Base-by-base conservation (phyloP, 1,139 yeast species). In the Taphrina wiesneri region DNA sequence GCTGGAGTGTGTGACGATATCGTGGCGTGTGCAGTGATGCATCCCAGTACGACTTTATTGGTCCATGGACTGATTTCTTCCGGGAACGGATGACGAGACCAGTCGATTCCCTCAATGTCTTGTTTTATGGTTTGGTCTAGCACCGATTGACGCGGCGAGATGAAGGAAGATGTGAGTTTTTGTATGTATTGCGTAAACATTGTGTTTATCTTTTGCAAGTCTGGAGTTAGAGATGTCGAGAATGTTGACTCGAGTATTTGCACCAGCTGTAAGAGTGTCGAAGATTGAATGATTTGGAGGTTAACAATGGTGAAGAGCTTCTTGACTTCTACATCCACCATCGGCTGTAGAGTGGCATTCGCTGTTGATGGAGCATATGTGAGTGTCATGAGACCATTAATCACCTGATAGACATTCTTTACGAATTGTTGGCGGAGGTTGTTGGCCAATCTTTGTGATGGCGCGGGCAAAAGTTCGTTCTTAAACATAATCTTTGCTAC, bases 1-100 rank as follows among this genome's bases (percentile, higher is more conserved):
- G 77, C 78, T 0, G 82, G 80, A 0, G 86, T 82, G 17, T 83
- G 79, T 49, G 79, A 79, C 39, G 78, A 73, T 36, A 85, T 83
- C 64, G 79, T 81, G 30, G 86, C 78, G 70, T 84, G 86, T 0
- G 84, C 81, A 19, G 80, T 76, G 5, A 86, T 84, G 28, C 87
- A 73, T 45, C 81, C 74, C 73, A 84, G 78, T 53, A 86, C 73
- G 0, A 82, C 76, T 66, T 84, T 83, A 67, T 84, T 81, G 5
- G 86, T 75, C 71, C 82, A 85, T 45, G 79, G 74, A 1, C 83
- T 79, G 1, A 80, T 80, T 66, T 79, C 78, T 4, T 59, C 73
- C 9, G 84, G 83, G 23, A 76, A 71, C 1, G 74, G 73, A 15
- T 75, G 71, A 4, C 76, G 73, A 2, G 77, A 72, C 88, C 88